Percentiles rank a stretch among this genome's conserved stretches.
phyloP scores from a whole-genome alignment of 1,139 yeast genomes.

The Scheffersomyces stambukii region DNA sequence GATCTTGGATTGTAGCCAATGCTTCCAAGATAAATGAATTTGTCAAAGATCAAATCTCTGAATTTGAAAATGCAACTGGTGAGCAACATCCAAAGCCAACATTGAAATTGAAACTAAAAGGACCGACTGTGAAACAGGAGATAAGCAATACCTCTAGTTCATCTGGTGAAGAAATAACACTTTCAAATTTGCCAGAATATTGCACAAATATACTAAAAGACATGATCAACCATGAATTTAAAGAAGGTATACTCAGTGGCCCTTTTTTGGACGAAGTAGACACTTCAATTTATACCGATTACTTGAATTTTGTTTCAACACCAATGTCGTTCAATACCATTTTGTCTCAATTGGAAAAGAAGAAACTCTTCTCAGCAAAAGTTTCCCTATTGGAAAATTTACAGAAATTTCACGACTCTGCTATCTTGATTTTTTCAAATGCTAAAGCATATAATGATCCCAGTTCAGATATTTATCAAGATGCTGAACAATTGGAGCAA shows the following conservation, averaged over 20 bases:
- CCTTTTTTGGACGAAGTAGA: constrained; percentile 60
- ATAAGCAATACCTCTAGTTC: too few species aligned
- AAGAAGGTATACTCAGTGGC: constrained; percentile 44
- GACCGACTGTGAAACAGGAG: constrained; percentile 2
- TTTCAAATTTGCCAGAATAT: constrained; percentile 19
- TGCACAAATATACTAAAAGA: constrained; percentile 28
- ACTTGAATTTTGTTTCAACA: constrained; percentile 47
- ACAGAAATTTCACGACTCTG: constrained; percentile 44
- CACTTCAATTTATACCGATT: constrained; percentile 55
- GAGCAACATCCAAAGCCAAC: constrained; percentile 7
- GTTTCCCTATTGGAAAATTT: constrained; percentile 35
- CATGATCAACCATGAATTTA: constrained; percentile 40
- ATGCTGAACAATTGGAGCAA: constrained; percentile 43
- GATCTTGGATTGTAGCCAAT: constrained; percentile 58
- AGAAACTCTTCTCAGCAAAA: constrained; percentile 30
- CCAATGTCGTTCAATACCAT: constrained; percentile 57
- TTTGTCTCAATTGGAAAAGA: constrained; percentile 36
- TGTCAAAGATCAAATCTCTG: constrained; percentile 39
- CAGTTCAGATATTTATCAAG: constrained; percentile 51
- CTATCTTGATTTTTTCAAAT: constrained; percentile 49
- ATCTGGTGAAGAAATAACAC: constrained; percentile 13
- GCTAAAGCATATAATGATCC: constrained; percentile 58
- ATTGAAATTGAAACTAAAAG: constrained; percentile 12
- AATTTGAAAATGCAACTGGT: constrained; percentile 15
- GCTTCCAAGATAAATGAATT: constrained; percentile 40